Conservation (phyloP, 2,329 filamentous ascomycete genomes). For the Purpureocillium takamizusanense region DNA sequence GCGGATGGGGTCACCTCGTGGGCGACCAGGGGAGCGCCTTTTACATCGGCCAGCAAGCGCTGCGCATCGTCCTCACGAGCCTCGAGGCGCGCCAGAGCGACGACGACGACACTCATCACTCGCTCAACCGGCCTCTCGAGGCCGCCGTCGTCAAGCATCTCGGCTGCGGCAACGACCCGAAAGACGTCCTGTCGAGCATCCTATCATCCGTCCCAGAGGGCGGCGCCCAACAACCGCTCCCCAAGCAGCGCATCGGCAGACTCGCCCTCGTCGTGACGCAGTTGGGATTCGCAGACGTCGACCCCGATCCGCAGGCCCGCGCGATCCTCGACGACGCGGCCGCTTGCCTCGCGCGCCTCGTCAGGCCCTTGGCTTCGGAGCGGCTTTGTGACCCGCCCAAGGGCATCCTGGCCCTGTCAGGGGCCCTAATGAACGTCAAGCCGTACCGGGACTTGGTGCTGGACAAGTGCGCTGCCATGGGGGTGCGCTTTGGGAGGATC, state of each 20-base stretch:
- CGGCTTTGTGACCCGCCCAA: constrained; percentile 7
- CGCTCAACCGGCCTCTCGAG: neutral
- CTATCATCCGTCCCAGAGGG: neutral
- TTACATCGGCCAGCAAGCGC: constrained; percentile 24
- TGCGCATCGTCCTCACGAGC: constrained; percentile 14
- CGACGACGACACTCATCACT: neutral
- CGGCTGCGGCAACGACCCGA: neutral
- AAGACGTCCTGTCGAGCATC: constrained; percentile 1
- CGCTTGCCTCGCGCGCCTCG: constrained; percentile 8
- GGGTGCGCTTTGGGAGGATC: no score
- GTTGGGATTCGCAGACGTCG: neutral
- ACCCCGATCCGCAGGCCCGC: neutral
- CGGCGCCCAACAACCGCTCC: no score
- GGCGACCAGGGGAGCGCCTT: constrained; percentile 33
- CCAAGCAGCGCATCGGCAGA: neutral
- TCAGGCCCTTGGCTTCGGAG: constrained; percentile 4
- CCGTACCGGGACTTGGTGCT: constrained; percentile 3
- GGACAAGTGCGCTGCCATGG: neutral
- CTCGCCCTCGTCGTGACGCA: neutral
- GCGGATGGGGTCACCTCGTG: constrained; percentile 33
- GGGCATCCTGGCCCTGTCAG: constrained; percentile 9
- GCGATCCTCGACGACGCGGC: constrained; percentile 1
- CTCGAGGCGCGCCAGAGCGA: neutral
- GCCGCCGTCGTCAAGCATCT: neutral
- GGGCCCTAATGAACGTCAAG: constrained; percentile 11